These are phyloP conservation scores for Leptographium galeiforme DNA, from an alignment of 2,329 filamentous ascomycete genomes.

Conservation along the genomic window DNA sequence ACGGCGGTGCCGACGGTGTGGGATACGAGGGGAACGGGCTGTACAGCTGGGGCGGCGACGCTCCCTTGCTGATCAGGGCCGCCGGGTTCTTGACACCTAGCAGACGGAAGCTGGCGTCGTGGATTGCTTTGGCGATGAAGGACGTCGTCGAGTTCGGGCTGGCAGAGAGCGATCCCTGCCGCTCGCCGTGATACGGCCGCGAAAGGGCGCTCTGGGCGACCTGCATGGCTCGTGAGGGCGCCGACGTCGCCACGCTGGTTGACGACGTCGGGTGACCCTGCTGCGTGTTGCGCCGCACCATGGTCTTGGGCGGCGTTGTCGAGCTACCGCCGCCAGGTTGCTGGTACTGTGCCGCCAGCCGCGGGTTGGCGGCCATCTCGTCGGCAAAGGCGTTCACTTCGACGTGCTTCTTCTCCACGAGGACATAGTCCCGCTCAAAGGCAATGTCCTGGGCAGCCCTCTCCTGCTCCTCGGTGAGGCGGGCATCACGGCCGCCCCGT, in stretches of 20 bases:
- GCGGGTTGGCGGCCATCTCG: constrained; percentile 75
- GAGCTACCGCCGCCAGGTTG: constrained; percentile 18
- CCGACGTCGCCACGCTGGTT: constrained; percentile 54
- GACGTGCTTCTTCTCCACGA: constrained; percentile 88
- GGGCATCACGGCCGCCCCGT: neutral
- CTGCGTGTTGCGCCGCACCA: constrained; percentile 65
- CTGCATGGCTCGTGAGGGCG: constrained; percentile 59
- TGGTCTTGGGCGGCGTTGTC: constrained; percentile 39
- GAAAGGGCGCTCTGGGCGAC: constrained; percentile 50
- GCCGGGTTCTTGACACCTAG: constrained; percentile 60
- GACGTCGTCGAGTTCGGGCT: constrained; percentile 64
- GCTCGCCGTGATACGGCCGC: constrained; percentile 51
- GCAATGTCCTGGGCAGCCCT: constrained; percentile 74
- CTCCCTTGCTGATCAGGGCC: constrained; percentile 44
- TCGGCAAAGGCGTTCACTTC: constrained; percentile 97
- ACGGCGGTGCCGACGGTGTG: constrained; percentile 29
- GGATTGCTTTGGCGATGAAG: constrained; percentile 86
- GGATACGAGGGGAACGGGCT: constrained; percentile 79
- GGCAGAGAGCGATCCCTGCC: constrained; percentile 64
- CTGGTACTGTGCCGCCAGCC: constrained; percentile 34
- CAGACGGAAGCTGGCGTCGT: constrained; percentile 70
- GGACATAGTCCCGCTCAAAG: constrained; percentile 86
- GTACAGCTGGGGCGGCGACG: constrained; percentile 63
- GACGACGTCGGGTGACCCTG: constrained; percentile 57
- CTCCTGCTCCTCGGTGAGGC: constrained; percentile 39